phyloP scores from a whole-genome alignment of 2,329 filamentous ascomycete species.

The Aureobasidium melanogenum region DNA sequence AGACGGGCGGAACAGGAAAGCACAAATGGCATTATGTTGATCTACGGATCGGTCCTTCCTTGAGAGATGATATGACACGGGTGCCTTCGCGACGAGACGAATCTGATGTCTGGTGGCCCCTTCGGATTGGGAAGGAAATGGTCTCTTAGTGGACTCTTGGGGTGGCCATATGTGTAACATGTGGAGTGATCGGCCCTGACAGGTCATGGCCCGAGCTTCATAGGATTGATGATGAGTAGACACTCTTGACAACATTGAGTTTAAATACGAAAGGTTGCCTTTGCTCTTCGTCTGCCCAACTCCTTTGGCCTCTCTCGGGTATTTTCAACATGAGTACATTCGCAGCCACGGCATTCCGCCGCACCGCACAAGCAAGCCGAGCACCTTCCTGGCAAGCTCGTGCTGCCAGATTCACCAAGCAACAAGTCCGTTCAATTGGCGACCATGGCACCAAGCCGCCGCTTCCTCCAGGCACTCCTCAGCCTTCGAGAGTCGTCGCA shows the following conservation, averaged over 20 bases:
- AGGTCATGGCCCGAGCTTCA: not conserved
- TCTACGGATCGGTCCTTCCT: not conserved
- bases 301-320: not conserved
- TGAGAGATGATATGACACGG: not conserved
- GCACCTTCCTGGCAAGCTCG: conserved; percentile 4
- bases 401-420: conserved; percentile 3
- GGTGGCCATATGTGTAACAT: no score
- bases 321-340: conserved; percentile 3
- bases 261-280: not conserved
- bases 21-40: no score
- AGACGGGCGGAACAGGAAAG: not conserved
- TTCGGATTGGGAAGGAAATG: not conserved
- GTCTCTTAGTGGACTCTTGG: no score
- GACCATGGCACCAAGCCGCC: conserved; percentile 10
- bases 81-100: not conserved
- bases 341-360: conserved; percentile 10
- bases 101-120: not conserved
- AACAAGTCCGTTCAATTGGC: conserved; percentile 8
- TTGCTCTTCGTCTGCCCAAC: not conserved
- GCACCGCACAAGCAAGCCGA: conserved; percentile 3
- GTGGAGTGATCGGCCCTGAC: not conserved
- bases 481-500: conserved; percentile 22
- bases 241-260: not conserved
- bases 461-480: conserved; percentile 9
- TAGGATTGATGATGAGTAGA: not conserved